Evolutionary conservation across 2,329 filamentous ascomycete genomes (phyloP), one percentile per base, ranked within the genome.

Genomic region (Cryphonectria naterciae): DNA sequence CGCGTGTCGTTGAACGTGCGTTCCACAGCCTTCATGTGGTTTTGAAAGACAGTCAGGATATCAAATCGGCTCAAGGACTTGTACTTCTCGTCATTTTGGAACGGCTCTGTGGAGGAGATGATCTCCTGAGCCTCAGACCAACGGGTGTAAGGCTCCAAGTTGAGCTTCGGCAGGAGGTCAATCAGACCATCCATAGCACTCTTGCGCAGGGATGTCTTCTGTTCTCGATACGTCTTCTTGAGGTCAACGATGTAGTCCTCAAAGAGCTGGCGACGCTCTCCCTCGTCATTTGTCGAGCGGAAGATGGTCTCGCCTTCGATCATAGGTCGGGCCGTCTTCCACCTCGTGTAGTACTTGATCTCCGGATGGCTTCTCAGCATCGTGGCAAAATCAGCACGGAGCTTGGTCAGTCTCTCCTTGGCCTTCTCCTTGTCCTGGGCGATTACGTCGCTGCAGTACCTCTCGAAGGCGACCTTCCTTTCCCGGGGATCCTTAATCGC

Each of bases 291-390:
- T 60, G 95, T 95, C 41, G 94, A 95, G 76, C 94, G 92, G 84
- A 98, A 99, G 72, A 97, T 96, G 64, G 94, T 96, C 85, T 99
- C 96, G 65, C 92, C 92, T 81, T 98, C 94, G 73, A 99, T 94
- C 74, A 98, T 97, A 13, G 94, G 94, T 65, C 93, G 91, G 68
- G 95, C 96, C 22, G 94, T 98, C 87, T 94, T 97, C 96, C 96
- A 99, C 73, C 94, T 92, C 58, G 95, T 98, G 81, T 97, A 98
- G 80, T 98, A 90, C 81, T 95, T 96, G 81, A 99, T 98, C 81
- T 99, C 96, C 73, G 95, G 94, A 80, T 99, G 95, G 75, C 94
- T 95, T 82, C 92, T 94, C 75, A 99, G 88, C 96, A 99, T 99
- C 69, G 91, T 95, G 75, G 92, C 92, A 81, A 99, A 99, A 85